Evolutionary conservation across 2,329 filamentous ascomycete genomes (phyloP).

Genomic region (Didymella segeticola): DNA sequence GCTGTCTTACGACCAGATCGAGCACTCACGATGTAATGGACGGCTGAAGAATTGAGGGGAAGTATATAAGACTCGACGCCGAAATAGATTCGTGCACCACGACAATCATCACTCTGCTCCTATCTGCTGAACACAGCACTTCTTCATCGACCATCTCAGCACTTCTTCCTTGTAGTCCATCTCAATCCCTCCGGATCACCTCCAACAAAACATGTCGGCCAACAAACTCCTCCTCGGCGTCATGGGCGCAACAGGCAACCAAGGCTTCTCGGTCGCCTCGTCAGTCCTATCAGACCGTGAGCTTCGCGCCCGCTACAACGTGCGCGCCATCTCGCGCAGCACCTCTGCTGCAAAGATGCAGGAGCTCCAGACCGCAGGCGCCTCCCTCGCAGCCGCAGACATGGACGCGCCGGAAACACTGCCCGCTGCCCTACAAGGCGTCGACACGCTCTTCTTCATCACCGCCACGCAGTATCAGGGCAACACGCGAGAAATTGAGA

Average conservation of each 20-base stretch:
- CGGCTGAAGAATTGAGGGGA: neutral
- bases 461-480: constrained; percentile 34
- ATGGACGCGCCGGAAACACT: constrained; percentile 47
- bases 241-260: constrained; percentile 51
- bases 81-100: neutral
- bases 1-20: neutral
- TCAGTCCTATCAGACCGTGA: constrained; percentile 53
- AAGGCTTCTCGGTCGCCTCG: constrained; percentile 64
- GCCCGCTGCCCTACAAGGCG: constrained; percentile 9
- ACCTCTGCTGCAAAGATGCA: constrained; percentile 53
- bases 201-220: neutral
- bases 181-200: neutral
- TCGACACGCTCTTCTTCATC: constrained; percentile 33
- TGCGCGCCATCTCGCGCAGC: constrained; percentile 65
- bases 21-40: neutral
- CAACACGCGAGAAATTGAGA: constrained; percentile 35
- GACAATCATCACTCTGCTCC: neutral
- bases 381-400: constrained; percentile 62
- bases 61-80: neutral
- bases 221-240: constrained; percentile 35
- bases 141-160: no score
- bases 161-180: no score
- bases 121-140: no score
- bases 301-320: constrained; percentile 45
- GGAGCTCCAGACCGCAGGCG: constrained; percentile 54